Percentiles rank a stretch among this genome's conserved stretches.
Evolutionary conservation across 1,139 yeast genomes (phyloP).

Genomic region (Candida pseudoviswanathii): DNA sequence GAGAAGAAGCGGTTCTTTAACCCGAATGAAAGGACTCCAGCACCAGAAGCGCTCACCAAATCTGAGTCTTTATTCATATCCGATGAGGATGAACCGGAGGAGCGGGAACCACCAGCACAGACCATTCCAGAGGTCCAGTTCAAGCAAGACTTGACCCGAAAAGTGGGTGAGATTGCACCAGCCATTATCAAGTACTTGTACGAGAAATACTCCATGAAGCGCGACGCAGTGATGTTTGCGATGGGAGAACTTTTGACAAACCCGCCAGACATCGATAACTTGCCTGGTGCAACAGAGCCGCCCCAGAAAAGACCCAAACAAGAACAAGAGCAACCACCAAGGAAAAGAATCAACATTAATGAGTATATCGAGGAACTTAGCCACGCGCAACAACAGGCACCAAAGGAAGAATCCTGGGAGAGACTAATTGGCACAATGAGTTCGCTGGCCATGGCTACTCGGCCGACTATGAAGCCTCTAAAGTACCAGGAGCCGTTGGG

Average conservation of each 20-base stretch:
- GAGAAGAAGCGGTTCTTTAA: no score
- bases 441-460: conserved; percentile 80
- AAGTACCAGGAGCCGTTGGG: conserved; percentile 51
- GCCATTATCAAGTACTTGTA: conserved; percentile 22
- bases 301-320: conserved; percentile 5
- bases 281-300: conserved; percentile 3
- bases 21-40: no score
- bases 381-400: conserved; percentile 16
- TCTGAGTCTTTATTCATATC: no score
- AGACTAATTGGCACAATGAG: conserved; percentile 69
- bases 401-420: conserved; percentile 22
- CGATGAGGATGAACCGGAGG: no score
- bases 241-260: conserved; percentile 29
- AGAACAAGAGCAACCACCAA: conserved; percentile 15
- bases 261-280: conserved; percentile 16
- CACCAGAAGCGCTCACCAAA: no score
- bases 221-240: conserved; percentile 30
- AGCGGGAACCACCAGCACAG: no score
- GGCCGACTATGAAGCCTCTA: conserved; percentile 63
- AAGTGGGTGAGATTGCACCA: conserved; percentile 25
- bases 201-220: conserved; percentile 23
- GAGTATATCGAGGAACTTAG: conserved; percentile 10
- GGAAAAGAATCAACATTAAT: conserved; percentile 18
- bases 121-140: conserved; percentile 12
- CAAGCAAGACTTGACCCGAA: conserved; percentile 20